Conservation (phyloP, 2,329 filamentous ascomycete species). For the Zasmidium angulare region DNA sequence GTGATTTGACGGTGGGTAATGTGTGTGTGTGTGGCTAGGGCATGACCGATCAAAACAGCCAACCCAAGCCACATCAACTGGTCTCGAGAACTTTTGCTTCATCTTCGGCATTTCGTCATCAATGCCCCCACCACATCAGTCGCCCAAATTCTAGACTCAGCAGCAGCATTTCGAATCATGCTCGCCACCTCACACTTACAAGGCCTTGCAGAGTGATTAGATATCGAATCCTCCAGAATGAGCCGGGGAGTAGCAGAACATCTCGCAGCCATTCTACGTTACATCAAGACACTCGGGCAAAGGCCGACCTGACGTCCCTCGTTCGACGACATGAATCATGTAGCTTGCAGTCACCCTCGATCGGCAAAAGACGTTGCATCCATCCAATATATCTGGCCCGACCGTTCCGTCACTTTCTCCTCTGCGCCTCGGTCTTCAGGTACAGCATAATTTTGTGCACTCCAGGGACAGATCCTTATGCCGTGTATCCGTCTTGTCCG, state of each 20-base stretch:
- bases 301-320: no score
- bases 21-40: background rate
- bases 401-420: background rate
- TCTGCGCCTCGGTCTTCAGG: background rate
- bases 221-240: no score
- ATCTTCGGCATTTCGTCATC: background rate
- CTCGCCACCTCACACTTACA: no score
- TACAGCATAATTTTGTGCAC: conserved; percentile 2
- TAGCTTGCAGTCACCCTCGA: background rate
- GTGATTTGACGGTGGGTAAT: no score
- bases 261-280: no score
- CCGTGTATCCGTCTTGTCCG: background rate
- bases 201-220: no score
- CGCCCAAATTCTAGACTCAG: background rate
- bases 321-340: no score
- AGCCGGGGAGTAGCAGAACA: no score
- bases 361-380: background rate
- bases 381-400: background rate
- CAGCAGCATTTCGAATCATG: background rate
- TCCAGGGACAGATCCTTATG: background rate
- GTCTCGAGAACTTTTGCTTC: background rate
- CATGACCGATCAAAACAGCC: background rate
- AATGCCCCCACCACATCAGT: background rate
- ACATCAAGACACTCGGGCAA: background rate
- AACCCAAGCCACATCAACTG: background rate